Evolutionary conservation across 768 basidiomycete genomes (phyloP), one percentile per base, ranked within the genome.

Genomic region (Boletus edulis): DNA sequence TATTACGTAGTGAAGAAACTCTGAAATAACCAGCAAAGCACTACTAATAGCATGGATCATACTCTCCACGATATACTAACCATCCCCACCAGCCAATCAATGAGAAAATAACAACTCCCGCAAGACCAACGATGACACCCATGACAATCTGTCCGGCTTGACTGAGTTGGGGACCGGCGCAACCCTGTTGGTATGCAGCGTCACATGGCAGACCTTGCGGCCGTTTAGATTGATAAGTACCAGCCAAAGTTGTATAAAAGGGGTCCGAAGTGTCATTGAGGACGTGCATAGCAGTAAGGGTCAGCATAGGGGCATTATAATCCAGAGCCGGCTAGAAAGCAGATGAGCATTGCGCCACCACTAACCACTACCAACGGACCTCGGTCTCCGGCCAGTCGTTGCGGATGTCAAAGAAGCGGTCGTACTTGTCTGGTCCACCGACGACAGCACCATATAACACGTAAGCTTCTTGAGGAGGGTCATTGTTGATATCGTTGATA

Each of bases 351-450:
- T 8, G 41, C 32, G 67, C 27, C 29, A 31, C 12, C 20, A 12
- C 27, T 8, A 22, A 14, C 31, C 20, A 43, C 27, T 15, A 40
- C 14, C 24, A 32, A 55, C 73, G 31, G 59, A 88, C 87, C 80
- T 97, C 94, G 17, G 85, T 89, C 72, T 96, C 80, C 1, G 87
- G 87, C 90, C 92, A 96, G 67, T 96, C 93, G 53, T 81, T 86
- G 38, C 95, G 84, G 56, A 93, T 86, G 64, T 97, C 89, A 67
- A 81, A 95, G 73, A 81, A 97, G 24, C 78, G 76, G 66, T 91
- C 94, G 24, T 80, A 75, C 54, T 75, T 76, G 63, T 90, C 83
- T 0, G 94, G 94, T 31, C 94, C 95, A 42, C 95, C 95, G 14
- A 96, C 81, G 27, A 94, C 82, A 22, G 87, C 94, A 31, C 94